Percentiles rank a stretch among this genome's conserved stretches.
phyloP scores from a whole-genome alignment of 371 early-diverging fungal species.

The Apophysomyces trapeziformis region DNA sequence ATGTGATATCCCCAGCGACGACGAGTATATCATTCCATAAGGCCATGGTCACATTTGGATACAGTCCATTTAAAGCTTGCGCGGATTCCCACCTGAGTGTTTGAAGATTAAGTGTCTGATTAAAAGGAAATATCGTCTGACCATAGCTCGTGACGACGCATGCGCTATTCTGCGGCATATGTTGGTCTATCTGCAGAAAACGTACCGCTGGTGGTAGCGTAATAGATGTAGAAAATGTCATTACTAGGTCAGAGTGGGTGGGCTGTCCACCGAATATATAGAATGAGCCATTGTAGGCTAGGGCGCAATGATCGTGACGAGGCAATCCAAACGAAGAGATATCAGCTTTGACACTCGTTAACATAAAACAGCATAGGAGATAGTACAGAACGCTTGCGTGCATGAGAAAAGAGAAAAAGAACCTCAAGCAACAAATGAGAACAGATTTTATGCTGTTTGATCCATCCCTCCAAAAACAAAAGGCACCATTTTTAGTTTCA shows the following conservation, averaged over 20 bases:
- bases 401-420: slow-evolving; percentile 6
- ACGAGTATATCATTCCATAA: slow-evolving; percentile 20
- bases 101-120: not conserved
- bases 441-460: slow-evolving; percentile 3
- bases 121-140: slow-evolving; percentile 18
- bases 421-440: not conserved
- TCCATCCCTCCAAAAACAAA: not conserved
- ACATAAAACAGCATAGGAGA: slow-evolving; percentile 5
- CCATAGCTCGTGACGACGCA: slow-evolving; percentile 28
- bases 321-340: slow-evolving; percentile 22
- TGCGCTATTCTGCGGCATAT: slow-evolving; percentile 15
- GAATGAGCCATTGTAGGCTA: slow-evolving; percentile 20
- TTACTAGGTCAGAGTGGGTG: not conserved
- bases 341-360: not conserved
- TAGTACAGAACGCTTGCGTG: not conserved
- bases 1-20: slow-evolving; percentile 15
- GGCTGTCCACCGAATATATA: slow-evolving; percentile 22
- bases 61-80: not conserved
- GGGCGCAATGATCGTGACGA: slow-evolving; percentile 19
- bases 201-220: not conserved
- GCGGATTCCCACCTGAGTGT: not conserved
- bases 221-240: not conserved
- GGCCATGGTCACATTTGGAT: slow-evolving; percentile 12
- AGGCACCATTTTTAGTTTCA: not conserved
- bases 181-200: not conserved